Base-by-base conservation (phyloP, 106 monocot genomes). In the Alisma plantagoaquatica region DNA sequence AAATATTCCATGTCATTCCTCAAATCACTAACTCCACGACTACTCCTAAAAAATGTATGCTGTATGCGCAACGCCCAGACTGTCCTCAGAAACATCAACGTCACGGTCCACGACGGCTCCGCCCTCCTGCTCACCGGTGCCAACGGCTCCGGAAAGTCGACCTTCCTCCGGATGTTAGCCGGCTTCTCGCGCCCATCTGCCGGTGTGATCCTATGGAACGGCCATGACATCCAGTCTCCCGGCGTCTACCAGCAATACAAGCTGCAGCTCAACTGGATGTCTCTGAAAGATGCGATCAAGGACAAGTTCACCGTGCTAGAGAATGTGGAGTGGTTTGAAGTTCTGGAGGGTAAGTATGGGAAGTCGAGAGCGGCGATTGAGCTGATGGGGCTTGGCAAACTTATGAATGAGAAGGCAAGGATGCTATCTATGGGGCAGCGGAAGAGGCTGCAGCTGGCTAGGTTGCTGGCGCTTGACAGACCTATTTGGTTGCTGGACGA, bases 361-460 rank as follows among this genome's bases (percentile, higher is more conserved):
- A 85, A 66, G 43, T 68, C 81, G 1, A 53, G 56, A 46, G 47
- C 31, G 3, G 76, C 98, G 14, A 50, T 99, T 24, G 90, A 90
- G 66, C 54, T 99, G 3, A 88, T 94, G 94, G 94, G 88, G n/a
- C 75, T 94, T 31, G 80, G 79, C 12, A 76, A 75, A 56, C 74
- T 99, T n/a, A 63, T 73, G 14, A 82, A 99, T 62, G 98, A 99
- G 51, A 86, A 79, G 76, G 73, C 85, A 9, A 71, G 85, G 65
- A 86, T 99, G 98, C 81, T 90, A 26, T 99, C 98, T 23, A 86
- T 86, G 90, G 98, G 98, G 1, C 85, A 98, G 69, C 70, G 98
- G 70, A 99, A 99, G 67, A 42, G 85, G 51, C 16, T 99, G 53
- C 98, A 99, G 42, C 27, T 99, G 71, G 90, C 98, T 20, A 70